Evolutionary conservation across 2,329 filamentous ascomycete species (phyloP), one percentile per base, ranked within the genome.

Genomic region (Penicillium nordicum): DNA sequence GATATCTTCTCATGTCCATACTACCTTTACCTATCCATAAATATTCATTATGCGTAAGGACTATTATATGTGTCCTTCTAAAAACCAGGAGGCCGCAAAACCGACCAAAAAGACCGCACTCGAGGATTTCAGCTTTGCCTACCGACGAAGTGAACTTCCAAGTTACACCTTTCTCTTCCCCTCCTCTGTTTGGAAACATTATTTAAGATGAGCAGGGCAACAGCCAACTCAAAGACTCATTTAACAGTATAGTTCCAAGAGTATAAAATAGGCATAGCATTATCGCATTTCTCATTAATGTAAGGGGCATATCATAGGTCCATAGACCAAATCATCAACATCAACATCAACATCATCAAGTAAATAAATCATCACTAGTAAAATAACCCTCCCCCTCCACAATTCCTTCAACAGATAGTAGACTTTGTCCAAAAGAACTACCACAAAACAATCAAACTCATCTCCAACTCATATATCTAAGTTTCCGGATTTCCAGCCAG

Each of bases 271-370:
- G 42, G 14, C 34, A 50, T 23, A 37, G 27, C 25, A 47, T 60
- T 51, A 59, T 53, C 43, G 46, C 37, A 54, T 55, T 49, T 46
- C 38, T 46, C 46, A 62, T 61, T 59, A 59, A 55, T 43, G 18
- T 50, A 47, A 38, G 36, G 46, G 49, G 45, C 49, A 45, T 55
- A 41, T 27, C 41, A 38, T 46, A 53, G 25, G 40, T 50, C 52
- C 42, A 50, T 47, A 57, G 36, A 42, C 45, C 32, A 48, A 48
- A 47, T 41, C 51, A 55, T 45, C 21, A 50, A 44, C 46, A 43
- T 41, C 47, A 53, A 41, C 41, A 58, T 54, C 12, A 34, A 34
- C 32, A 34, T 50, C 53, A 53, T 29, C 38, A 45, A 51, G 11
- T 21, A 51, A 51, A 32, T 14, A 53, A 47, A 34, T 18, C 23